Evolutionary conservation across 2,329 filamentous ascomycete genomes (phyloP).

Genomic region (Talaromyces sp.): DNA sequence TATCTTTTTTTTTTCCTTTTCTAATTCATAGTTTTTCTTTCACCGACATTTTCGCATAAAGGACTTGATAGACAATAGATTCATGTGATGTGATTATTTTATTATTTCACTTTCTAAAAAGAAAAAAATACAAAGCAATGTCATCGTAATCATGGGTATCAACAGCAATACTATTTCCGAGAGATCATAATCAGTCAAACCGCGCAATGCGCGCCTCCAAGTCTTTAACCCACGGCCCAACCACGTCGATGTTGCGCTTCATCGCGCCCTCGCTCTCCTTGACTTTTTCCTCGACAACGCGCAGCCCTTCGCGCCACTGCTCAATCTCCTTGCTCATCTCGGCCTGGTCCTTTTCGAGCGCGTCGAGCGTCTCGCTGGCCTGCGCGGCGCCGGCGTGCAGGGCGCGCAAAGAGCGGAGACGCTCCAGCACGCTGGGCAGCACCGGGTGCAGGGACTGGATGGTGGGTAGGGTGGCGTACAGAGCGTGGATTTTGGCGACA

Average conservation of each 20-base stretch:
- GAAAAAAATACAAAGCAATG: background rate
- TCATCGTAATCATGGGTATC: background rate
- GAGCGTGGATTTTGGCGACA: slow-evolving; percentile 78
- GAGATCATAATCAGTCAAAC: slow-evolving; percentile 32
- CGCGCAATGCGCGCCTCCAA: slow-evolving; percentile 71
- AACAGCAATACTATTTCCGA: background rate
- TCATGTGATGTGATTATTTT: no score
- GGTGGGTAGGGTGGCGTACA: slow-evolving; percentile 82
- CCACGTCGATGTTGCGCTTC: slow-evolving; percentile 73
- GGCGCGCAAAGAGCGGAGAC: slow-evolving; percentile 73
- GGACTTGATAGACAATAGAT: background rate
- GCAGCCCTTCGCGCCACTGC: slow-evolving; percentile 77
- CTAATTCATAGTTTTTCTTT: background rate
- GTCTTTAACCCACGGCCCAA: slow-evolving; percentile 83
- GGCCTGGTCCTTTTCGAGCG: slow-evolving; percentile 70
- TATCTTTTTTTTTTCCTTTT: background rate
- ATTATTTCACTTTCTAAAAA: background rate
- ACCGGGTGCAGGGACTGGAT: slow-evolving; percentile 83
- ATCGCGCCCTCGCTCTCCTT: slow-evolving; percentile 64
- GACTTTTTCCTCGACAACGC: slow-evolving; percentile 72
- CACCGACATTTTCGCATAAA: background rate
- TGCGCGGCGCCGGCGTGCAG: slow-evolving; percentile 84
- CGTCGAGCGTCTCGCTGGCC: slow-evolving; percentile 70
- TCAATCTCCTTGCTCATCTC: slow-evolving; percentile 80
- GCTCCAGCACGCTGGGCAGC: slow-evolving; percentile 77